Percentiles rank a stretch among this genome's conserved stretches.
phyloP scores from a whole-genome alignment of 169 alveolate species.

The Neospora caninum region DNA sequence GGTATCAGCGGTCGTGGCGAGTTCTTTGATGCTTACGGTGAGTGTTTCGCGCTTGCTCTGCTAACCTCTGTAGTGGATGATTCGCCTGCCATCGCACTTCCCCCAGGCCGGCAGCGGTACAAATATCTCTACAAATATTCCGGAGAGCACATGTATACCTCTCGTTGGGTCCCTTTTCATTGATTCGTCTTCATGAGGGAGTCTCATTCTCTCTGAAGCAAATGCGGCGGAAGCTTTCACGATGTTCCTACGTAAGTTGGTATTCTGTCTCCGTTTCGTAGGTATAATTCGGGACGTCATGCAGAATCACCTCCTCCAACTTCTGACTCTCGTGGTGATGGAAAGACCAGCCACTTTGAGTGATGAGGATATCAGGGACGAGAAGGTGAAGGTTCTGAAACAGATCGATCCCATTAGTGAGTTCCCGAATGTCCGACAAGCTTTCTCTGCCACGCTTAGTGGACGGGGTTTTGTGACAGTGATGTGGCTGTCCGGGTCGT shows the following conservation, averaged over 20 bases:
- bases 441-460: no score
- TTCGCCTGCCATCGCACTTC: no score
- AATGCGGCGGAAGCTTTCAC: neutral
- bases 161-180: no score
- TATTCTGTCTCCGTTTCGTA: neutral
- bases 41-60: neutral
- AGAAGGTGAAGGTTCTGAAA: conserved; percentile 76
- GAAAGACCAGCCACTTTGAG: conserved; percentile 75
- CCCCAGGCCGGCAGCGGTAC: no score
- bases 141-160: no score
- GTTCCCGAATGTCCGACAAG: neutral
- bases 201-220: neutral
- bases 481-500: no score
- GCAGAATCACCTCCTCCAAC: conserved; percentile 80
- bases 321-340: conserved; percentile 74
- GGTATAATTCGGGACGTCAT: conserved; percentile 80
- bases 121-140: neutral
- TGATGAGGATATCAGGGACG: conserved; percentile 75
- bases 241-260: no score
- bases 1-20: conserved; percentile 78
- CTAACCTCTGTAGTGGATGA: no score
- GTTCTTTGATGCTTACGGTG: conserved; percentile 75
- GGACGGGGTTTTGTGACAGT: no score
- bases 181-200: neutral
- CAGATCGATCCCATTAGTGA: conserved; percentile 71